Percentiles rank a stretch among this genome's conserved stretches.
Evolutionary conservation across 2,329 filamentous ascomycete species (phyloP).

Genomic region (Aulographum hederae): DNA sequence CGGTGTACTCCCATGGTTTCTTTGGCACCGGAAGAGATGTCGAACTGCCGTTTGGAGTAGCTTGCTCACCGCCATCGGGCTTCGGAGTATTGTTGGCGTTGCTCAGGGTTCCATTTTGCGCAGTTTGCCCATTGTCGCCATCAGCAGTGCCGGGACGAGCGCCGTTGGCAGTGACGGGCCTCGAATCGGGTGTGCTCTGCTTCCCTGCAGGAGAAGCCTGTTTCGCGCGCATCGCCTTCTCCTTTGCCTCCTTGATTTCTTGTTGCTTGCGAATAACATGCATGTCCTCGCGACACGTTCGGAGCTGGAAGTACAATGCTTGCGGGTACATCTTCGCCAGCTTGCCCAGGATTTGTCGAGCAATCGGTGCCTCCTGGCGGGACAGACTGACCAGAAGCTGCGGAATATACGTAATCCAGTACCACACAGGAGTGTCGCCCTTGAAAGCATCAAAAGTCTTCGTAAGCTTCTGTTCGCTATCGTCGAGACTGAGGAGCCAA

Average conservation of each 20-base stretch:
- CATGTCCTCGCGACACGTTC: conserved; percentile 91
- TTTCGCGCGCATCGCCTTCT: conserved; percentile 29
- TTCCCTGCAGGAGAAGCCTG: conserved; percentile 13
- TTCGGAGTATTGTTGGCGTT: conserved; percentile 18
- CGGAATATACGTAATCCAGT: conserved; percentile 98
- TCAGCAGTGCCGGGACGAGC: conserved; percentile 21
- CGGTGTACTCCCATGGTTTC: conserved; percentile 89
- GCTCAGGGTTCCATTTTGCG: conserved; percentile 6
- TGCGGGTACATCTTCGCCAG: conserved; percentile 94
- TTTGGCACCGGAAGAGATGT: conserved; percentile 25
- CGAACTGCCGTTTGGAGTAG: conserved; percentile 11
- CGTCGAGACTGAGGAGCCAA: conserved; percentile 89
- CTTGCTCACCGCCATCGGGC: conserved; percentile 11
- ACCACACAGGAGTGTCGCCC: conserved; percentile 94
- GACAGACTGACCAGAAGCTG: conserved; percentile 84
- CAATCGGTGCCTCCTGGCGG: conserved; percentile 76
- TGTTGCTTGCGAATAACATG: conserved; percentile 77
- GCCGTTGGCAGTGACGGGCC: conserved; percentile 24
- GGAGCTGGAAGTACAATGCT: conserved; percentile 80
- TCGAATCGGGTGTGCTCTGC: conserved; percentile 17
- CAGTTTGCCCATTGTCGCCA: conserved; percentile 23
- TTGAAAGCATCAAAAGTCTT: conserved; percentile 90
- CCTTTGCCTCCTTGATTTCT: conserved; percentile 38
- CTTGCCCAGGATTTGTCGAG: conserved; percentile 72
- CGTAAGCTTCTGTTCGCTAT: conserved; percentile 65